Evolutionary conservation across 1,284 basidiomycete genomes (phyloP), one percentile per base, ranked within the genome.

Genomic region (Cerioporus squamosus): DNA sequence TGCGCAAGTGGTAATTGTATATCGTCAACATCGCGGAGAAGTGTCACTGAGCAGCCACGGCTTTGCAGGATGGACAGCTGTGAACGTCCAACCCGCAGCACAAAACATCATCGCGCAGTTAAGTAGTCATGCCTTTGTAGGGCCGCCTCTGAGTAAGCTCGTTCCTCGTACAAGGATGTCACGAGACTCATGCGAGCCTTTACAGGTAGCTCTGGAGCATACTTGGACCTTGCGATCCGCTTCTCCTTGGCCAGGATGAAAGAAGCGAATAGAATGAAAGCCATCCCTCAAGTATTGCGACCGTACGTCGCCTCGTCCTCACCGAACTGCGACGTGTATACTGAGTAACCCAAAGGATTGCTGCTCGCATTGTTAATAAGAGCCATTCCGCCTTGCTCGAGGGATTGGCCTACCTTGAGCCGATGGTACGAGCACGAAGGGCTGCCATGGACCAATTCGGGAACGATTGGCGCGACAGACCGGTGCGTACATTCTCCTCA

Each of bases 201-300:
- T 15, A 22, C 46, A 70, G 69, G 68, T 49, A 61, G 68, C 5
- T 52, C 66, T 23, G 20, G 31, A 1, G 61, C 59, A 4, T 71
- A 67, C 42, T 40, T 69, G 2, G 44, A 64, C 7, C 53, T 67
- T 5, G 59, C 61, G 3, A 51, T 67, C 39, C 44, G 60, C 26
- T 64, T 68, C 57, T 60, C 68, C 3, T 22, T 53, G 45, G 42
- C 6, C 62, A 65, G 50, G 64, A 59, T 17, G 36, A 62, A 18
- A 58, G 55, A 2, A 20, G 62, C 5, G 39, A 48, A 42, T 9
- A 18, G 5, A 4, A 12, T 42, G 40, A 42, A 42, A n/a, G 5
- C 20, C n/a, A 36, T 68, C 58, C 12, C 31, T 9, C 9, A 40
- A n/a, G 36, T 44, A 44, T 9, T 44, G 33, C 6, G 3, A 31